Conservation (phyloP, 1,139 yeast genomes). For the Candida sanyaensis region DNA sequence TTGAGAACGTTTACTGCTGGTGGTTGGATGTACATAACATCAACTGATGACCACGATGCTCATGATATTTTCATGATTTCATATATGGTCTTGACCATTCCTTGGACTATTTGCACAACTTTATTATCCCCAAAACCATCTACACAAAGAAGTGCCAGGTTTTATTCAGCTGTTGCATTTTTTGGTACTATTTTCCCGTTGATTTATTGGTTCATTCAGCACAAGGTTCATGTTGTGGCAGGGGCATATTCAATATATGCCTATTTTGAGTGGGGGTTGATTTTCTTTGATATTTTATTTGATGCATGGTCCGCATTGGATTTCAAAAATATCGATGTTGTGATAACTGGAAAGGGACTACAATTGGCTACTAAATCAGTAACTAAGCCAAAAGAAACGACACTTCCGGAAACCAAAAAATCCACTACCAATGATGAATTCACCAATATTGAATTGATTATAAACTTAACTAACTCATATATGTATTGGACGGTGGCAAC, state of each 20-base stretch:
- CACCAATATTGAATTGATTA: conserved; percentile 41
- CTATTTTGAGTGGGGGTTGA: conserved; percentile 90
- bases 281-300: conserved; percentile 78
- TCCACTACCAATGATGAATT: conserved; percentile 21
- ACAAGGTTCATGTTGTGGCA: conserved; percentile 79
- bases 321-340: conserved; percentile 57
- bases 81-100: conserved; percentile 84
- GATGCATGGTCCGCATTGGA: conserved; percentile 80
- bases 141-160: conserved; percentile 49
- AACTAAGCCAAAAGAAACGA: conserved; percentile 28
- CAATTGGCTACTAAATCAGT: conserved; percentile 5
- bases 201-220: conserved; percentile 88
- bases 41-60: conserved; percentile 95
- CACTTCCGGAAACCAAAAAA: conserved; percentile 36
- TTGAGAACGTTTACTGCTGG: conserved; percentile 92
- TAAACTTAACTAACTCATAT: conserved; percentile 59
- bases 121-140: conserved; percentile 52
- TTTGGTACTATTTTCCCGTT: conserved; percentile 77
- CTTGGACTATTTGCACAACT: conserved; percentile 79
- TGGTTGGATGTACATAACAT: conserved; percentile 97
- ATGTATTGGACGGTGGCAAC: conserved; percentile 85
- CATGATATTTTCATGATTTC: conserved; percentile 95
- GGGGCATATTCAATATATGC: conserved; percentile 98
- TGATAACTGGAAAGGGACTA: conserved; percentile 24
- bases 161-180: conserved; percentile 57